Evolutionary conservation across 768 basidiomycete genomes (phyloP), one percentile per base, ranked within the genome.

Genomic region (Ephemerocybe angulata): DNA sequence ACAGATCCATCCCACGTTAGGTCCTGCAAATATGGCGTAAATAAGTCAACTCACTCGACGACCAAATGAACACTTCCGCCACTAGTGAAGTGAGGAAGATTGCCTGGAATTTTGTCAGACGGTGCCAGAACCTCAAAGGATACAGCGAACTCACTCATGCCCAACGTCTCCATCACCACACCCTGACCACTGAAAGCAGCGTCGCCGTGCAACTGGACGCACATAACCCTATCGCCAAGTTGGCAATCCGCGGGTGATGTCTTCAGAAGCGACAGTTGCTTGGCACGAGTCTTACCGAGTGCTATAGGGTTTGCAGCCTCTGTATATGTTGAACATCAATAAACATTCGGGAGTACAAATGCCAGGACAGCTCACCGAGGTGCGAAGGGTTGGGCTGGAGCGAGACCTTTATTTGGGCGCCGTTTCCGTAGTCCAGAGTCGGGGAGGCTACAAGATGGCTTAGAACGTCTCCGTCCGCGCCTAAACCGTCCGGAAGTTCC

Each of bases 171-270:
- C 85, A 93, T 94, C 17, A 94, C 82, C 4, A 96, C 78, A 2
- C 94, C 93, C 66, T 96, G 94, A 0, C 93, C 94, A 0, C 88
- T 81, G 64, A 96, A 95, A 55, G 88, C 91, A 1, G 90, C 93
- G 67, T 97, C 94, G 2, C 94, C 94, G 59, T 96, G 94, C 44
- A 97, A 69, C 62, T 94, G 91, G 0, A 96, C 86, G 58, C 88
- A 93, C 83, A 96, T 86, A 2, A 87, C 94, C 62, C 78, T 81
- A 66, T 86, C 84, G 1, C 90, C 81, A 2, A 83, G 67, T 53
- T 75, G 69, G 59, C 81, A 83, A 48, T 80, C 75, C 2, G 70
- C 71, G 4, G 81, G 78, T 17, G 78, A 86, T 6, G 74, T 80
- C 69, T 83, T 88, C 41, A 95, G 75, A 1, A 96, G 76, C 0